Conservation (phyloP, 2,329 filamentous ascomycete species). For the Biscogniauxia marginata region DNA sequence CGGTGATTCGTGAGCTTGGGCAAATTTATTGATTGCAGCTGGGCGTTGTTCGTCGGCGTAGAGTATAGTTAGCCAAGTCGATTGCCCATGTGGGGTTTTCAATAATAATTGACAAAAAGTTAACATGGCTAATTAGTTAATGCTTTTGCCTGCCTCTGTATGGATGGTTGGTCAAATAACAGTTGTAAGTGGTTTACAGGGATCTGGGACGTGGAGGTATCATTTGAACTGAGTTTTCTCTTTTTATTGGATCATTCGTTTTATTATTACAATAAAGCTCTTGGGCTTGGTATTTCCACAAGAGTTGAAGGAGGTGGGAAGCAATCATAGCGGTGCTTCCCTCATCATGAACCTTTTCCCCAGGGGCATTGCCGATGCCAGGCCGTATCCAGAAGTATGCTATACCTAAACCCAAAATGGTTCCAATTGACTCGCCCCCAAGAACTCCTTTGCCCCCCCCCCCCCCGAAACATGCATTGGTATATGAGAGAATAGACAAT, state of each 20-base stretch:
- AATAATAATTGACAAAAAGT: neutral
- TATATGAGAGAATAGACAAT: slow-evolving; percentile 29
- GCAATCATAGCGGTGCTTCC: slow-evolving; percentile 31
- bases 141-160: neutral
- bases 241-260: slow-evolving; percentile 15
- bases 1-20: neutral
- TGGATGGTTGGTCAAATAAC: neutral
- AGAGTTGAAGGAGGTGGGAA: slow-evolving; percentile 24
- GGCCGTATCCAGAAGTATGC: slow-evolving; percentile 24
- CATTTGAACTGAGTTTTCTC: slow-evolving; percentile 4
- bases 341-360: slow-evolving; percentile 17
- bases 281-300: slow-evolving; percentile 20
- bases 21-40: neutral
- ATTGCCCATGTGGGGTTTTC: neutral
- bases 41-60: neutral
- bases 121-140: neutral
- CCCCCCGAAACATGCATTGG: slow-evolving; percentile 30
- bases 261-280: slow-evolving; percentile 22
- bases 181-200: neutral
- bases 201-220: neutral
- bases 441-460: slow-evolving; percentile 24
- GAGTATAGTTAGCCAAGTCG: neutral
- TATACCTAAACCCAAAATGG: slow-evolving; percentile 14
- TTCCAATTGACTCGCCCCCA: slow-evolving; percentile 10
- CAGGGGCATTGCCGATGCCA: slow-evolving; percentile 19